Percentiles rank a stretch among this genome's conserved stretches.
Conservation (phyloP, 2,329 filamentous ascomycete species). For the Aspergillus puulaauensis region DNA sequence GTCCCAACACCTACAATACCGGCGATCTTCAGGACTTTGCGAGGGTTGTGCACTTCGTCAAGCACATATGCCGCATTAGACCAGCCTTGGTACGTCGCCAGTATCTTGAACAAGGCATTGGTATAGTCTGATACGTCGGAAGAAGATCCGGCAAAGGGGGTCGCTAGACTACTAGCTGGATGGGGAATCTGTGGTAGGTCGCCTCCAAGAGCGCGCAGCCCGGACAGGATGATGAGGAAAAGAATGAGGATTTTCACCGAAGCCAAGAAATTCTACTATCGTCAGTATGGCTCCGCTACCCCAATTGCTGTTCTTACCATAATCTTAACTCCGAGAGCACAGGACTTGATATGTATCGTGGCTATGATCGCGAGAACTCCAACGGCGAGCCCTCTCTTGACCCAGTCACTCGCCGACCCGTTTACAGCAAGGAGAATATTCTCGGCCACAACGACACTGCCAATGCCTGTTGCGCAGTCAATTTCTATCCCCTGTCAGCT, state of each 20-base stretch:
- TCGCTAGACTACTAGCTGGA: slow-evolving; percentile 59
- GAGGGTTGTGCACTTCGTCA: slow-evolving; percentile 65
- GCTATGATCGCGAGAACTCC: slow-evolving; percentile 66
- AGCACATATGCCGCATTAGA: slow-evolving; percentile 42
- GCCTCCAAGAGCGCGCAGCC: slow-evolving; percentile 62
- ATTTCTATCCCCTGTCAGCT: neutral
- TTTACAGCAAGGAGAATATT: slow-evolving; percentile 67
- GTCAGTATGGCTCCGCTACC: neutral
- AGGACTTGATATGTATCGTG: slow-evolving; percentile 61
- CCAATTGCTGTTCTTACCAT: slow-evolving; percentile 37
- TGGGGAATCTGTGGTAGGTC: slow-evolving; percentile 58
- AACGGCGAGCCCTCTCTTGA: slow-evolving; percentile 66
- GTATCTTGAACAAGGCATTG: slow-evolving; percentile 70
- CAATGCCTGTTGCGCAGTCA: slow-evolving; percentile 44
- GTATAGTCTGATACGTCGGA: slow-evolving; percentile 63
- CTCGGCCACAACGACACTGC: slow-evolving; percentile 69
- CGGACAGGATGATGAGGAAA: slow-evolving; percentile 63
- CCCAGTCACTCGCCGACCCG: slow-evolving; percentile 64
- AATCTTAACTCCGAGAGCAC: slow-evolving; percentile 66
- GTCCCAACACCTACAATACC: slow-evolving; percentile 60
- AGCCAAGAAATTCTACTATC: slow-evolving; percentile 56
- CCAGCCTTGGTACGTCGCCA: slow-evolving; percentile 62
- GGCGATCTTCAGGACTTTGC: slow-evolving; percentile 64
- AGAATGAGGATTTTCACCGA: slow-evolving; percentile 66
- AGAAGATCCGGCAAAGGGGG: slow-evolving; percentile 63